Evolutionary conservation across 805 yeast species (phyloP), one percentile per base, ranked within the genome.

Genomic region (Lachancea lanzarotensis): DNA sequence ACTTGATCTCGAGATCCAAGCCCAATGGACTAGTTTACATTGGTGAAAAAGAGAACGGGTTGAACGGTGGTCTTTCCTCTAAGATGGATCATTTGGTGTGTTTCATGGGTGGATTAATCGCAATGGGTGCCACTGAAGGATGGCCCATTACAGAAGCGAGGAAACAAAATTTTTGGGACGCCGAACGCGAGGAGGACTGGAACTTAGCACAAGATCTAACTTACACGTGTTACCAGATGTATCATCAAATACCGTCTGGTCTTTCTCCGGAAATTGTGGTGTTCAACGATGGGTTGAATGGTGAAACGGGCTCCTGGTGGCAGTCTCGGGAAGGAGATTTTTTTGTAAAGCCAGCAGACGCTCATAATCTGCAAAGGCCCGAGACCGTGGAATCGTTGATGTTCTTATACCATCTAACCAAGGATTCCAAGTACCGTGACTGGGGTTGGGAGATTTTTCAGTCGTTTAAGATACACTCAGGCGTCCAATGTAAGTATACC

Each of bases 51-150:
- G 85, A 82, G 18, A 52, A 63, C 25, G 96, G 96, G 10, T 54
- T 86, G n/a, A 66, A 63, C 6, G 81, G 83, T 0, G 66, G 70
- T 2, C 62, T 82, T 13, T 76, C 82, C 13, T 68, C 79, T 15
- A 88, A 87, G 59, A 86, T 90, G 95, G 96, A 90, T 60, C 96
- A 90, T 65, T 69, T 87, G 48, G 96, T 88, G 20, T 90, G 97
- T 63, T 89, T 88, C 65, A 78, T 85, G 59, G 95, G 96, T 45
- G 96, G 96, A 0, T 72, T 85, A 49, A 74, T 90, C 49, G 93
- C 95, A 0, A 67, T 88, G 43, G 96, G 96, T 22, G 95, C 96
- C 13, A 90, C 96, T 2, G 78, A 75, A 38, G 97, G 97, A 9
- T 33, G 44, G 16, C 59, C 69, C 25, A 66, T 82, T 1, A 56